Evolutionary conservation across 805 yeast species (phyloP).

Genomic region (Priceomyces medius): DNA sequence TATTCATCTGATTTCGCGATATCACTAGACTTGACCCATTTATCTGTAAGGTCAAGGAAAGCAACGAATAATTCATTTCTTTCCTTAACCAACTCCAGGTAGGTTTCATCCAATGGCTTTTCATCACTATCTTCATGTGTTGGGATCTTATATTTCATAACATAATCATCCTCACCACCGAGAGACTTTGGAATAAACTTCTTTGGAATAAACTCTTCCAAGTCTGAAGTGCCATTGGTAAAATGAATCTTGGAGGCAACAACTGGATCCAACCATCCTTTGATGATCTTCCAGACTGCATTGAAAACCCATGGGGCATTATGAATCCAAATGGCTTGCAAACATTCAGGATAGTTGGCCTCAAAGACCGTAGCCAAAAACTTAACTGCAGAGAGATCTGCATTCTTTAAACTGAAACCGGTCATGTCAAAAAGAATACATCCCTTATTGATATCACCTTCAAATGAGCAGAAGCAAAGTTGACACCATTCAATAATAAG

Average conservation of each 20-base stretch:
- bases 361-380: conserved; percentile 83
- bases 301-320: conserved; percentile 95
- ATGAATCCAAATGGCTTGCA: conserved; percentile 80
- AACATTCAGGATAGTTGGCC: conserved; percentile 90
- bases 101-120: conserved; percentile 38
- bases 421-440: conserved; percentile 48
- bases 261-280: conserved; percentile 94
- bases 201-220: conserved; percentile 58
- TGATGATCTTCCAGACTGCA: conserved; percentile 87
- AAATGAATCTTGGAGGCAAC: conserved; percentile 89
- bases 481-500: conserved; percentile 71
- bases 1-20: conserved; percentile 44
- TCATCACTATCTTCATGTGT: conserved; percentile 48
- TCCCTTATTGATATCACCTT: conserved; percentile 13
- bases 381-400: conserved; percentile 87
- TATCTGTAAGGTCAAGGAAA: conserved; percentile 61
- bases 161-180: conserved; percentile 70
- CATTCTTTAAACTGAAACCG: conserved; percentile 78
- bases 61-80: conserved; percentile 50
- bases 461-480: conserved; percentile 45
- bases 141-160: conserved; percentile 63
- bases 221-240: conserved; percentile 68
- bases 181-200: conserved; percentile 64
- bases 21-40: conserved; percentile 67
- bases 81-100: conserved; percentile 42